These are phyloP conservation scores for Alliaria petiolata DNA, from an alignment of 345 rosid genomes.

Conservation along the genomic window DNA sequence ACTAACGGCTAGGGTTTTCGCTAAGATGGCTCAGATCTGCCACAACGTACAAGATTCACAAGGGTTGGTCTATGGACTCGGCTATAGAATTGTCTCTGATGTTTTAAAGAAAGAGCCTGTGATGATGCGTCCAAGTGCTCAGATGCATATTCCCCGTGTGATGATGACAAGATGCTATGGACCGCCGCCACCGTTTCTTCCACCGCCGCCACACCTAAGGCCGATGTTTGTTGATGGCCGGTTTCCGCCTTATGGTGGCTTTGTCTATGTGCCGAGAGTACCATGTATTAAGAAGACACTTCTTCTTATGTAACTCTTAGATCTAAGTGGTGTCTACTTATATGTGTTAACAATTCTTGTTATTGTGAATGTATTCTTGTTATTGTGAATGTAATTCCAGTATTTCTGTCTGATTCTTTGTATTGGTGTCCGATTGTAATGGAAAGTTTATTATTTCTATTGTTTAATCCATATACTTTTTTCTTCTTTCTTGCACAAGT, in stretches of 20 bases:
- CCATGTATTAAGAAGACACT: not conserved
- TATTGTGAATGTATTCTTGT: too few species aligned
- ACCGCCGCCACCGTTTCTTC: not conserved
- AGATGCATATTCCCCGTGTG: not conserved
- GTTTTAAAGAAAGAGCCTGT: not conserved
- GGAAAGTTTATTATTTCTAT: too few species aligned
- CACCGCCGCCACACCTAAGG: not conserved
- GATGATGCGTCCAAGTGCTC: not conserved
- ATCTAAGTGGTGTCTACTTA: too few species aligned
- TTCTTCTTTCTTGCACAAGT: too few species aligned
- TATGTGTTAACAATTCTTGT: too few species aligned
- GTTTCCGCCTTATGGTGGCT: not conserved
- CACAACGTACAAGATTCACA: not conserved
- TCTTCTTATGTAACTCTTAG: not conserved
- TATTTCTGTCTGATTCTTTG: too few species aligned
- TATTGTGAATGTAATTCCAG: too few species aligned
- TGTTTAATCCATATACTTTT: too few species aligned
- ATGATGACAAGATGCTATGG: not conserved
- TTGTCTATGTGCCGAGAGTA: not conserved
- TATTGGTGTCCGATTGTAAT: too few species aligned
- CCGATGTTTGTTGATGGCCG: not conserved
- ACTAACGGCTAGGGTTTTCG: not conserved
- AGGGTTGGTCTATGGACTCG: conserved; percentile 3
- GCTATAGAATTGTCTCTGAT: not conserved
- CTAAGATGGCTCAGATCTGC: not conserved